Evolutionary conservation across 2,329 filamentous ascomycete genomes (phyloP), one percentile per base, ranked within the genome.

Genomic region (Aschersonia sp.): DNA sequence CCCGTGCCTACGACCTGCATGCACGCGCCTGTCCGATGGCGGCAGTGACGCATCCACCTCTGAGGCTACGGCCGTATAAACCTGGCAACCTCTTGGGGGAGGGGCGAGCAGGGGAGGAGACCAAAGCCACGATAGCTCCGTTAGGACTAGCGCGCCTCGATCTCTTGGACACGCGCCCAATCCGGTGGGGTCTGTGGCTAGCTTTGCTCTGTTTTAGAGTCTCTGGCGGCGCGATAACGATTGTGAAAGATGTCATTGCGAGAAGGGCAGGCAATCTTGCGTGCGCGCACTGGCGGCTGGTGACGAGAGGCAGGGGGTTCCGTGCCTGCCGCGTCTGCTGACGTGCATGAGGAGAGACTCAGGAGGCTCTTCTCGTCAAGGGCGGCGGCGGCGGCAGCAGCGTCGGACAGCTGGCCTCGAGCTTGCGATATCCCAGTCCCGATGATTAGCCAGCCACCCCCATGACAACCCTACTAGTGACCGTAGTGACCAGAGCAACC

Each of bases 21-120:
- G 31, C 11, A 62, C 60, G 60, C 60, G 57, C 41, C 45, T 35
- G 29, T 30, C 52, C 48, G 47, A 52, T 48, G 52, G 42, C 52
- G 51, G 52, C 53, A 58, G 60, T 63, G 60, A 63, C 60, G 60
- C 60, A 63, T 60, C 55, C 58, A 60, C 54, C 55, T 47, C 50
- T 30, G 8, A 45, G 30, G 22, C 42, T 43, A 47, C 44, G 42
- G 35, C 30, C 39, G 33, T 22, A 4, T 22, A 22, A 22, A 22
- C 22, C 22, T 22, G 22, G 22, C 22, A 22, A 22, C 22, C 22
- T 22, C 22, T 22, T 22, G 22, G 22, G 22, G 22, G 22, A 22
- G 22, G 22, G 22, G 22, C 22, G 22, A 22, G 22, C 12, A 12
- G 35, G 35, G 8, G 12, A 37, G 8, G 35, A 37, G 35, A 37